Evolutionary conservation across 805 yeast species (phyloP).

Genomic region (Candida boleticola): DNA sequence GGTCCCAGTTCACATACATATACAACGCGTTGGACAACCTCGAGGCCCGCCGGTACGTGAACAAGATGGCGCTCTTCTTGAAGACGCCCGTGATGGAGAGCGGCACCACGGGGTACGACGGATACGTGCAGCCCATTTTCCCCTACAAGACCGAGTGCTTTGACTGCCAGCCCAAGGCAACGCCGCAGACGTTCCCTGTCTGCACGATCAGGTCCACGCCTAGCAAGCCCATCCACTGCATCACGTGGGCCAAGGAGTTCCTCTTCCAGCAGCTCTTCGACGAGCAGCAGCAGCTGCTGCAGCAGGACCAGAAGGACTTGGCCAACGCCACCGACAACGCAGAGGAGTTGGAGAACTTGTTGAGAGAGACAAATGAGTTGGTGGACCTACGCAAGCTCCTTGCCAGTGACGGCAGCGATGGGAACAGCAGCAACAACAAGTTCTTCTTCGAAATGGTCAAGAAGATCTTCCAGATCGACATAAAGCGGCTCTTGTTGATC

Average conservation of each 20-base stretch:
- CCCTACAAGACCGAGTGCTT: constrained; percentile 88
- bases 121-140: constrained; percentile 89
- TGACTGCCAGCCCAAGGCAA: constrained; percentile 83
- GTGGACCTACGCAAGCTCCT: constrained; percentile 29
- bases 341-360: constrained; percentile 61
- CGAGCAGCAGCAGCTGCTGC: constrained; percentile 12
- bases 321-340: constrained; percentile 57
- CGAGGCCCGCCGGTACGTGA: constrained; percentile 89
- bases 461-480: constrained; percentile 71
- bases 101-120: constrained; percentile 93
- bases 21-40: constrained; percentile 93
- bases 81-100: constrained; percentile 81
- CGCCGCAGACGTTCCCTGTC: constrained; percentile 90
- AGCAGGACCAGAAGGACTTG: constrained; percentile 26
- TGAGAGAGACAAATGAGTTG: constrained; percentile 67
- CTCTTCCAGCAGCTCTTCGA: constrained; percentile 74
- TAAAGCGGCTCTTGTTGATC: constrained; percentile 66
- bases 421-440: constrained; percentile 10
- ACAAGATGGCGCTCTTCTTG: constrained; percentile 73
- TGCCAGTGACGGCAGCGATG: constrained; percentile 16
- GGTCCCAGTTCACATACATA: constrained; percentile 67
- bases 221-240: constrained; percentile 91
- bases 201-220: constrained; percentile 98
- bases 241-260: constrained; percentile 96
- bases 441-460: constrained; percentile 45